Percentiles rank a stretch among this genome's conserved stretches.
phyloP scores from a whole-genome alignment of 352 stramenopile species.

The Thraustochytrium sp. region DNA sequence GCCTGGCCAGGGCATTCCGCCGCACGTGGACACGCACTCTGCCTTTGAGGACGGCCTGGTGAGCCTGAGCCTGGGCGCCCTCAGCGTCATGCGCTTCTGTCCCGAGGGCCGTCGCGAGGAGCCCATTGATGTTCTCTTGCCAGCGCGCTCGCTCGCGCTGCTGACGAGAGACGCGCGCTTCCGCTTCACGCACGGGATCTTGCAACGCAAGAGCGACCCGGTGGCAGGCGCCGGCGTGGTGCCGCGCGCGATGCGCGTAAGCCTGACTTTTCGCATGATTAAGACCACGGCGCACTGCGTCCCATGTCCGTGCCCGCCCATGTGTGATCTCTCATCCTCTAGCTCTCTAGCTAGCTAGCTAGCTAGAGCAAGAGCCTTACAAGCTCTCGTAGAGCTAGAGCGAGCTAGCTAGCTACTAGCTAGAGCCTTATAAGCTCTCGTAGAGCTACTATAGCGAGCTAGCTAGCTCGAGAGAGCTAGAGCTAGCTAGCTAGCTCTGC shows the following conservation, averaged over 20 bases:
- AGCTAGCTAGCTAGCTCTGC: no score
- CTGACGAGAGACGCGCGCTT: constrained; percentile 74
- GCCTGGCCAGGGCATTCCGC: constrained; percentile 73
- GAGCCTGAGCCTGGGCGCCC: constrained; percentile 56
- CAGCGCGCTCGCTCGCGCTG: constrained; percentile 66
- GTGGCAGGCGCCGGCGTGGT: constrained; percentile 64
- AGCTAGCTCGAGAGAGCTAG: no score
- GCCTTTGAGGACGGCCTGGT: constrained; percentile 69
- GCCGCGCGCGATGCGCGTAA: constrained; percentile 62
- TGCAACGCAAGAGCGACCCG: constrained; percentile 69
- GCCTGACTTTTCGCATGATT: constrained; percentile 77
- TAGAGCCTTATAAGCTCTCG: no score
- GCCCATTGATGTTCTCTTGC: constrained; percentile 52
- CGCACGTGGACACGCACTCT: constrained; percentile 76
- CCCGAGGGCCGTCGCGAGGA: neutral
- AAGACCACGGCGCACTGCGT: neutral
- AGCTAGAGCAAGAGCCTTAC: no score
- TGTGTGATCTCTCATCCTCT: constrained; percentile 3
- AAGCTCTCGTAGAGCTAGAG: no score
- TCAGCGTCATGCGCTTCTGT: constrained; percentile 49
- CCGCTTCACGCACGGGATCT: constrained; percentile 76
- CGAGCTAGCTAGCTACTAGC: no score
- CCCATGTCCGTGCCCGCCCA: neutral
- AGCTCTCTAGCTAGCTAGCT: no score
- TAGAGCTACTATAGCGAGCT: no score